These are phyloP conservation scores for Nigrospora sphaerica DNA, from an alignment of 2,329 filamentous ascomycete species.

Conservation along the genomic window DNA sequence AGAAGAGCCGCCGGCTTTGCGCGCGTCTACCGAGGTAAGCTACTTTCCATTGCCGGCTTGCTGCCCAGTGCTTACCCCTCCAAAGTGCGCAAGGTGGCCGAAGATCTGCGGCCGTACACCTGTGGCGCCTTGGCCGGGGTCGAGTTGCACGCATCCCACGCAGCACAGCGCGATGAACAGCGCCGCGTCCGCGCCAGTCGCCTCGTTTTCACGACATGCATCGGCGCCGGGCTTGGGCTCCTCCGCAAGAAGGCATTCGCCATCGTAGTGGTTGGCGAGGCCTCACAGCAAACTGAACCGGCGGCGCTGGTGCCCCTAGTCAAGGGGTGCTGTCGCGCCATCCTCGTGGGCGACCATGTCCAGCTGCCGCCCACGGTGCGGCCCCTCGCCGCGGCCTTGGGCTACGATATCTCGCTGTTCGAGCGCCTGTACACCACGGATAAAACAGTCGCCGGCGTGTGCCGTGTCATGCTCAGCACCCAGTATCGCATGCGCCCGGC, in stretches of 20 bases:
- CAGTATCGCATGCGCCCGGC: conserved; percentile 36
- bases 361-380: conserved; percentile 36
- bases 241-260: conserved; percentile 29
- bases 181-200: conserved; percentile 25
- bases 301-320: conserved; percentile 30
- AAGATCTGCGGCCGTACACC: conserved; percentile 25
- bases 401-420: conserved; percentile 34
- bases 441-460: background rate
- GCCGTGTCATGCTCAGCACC: conserved; percentile 31
- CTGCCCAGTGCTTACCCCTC: background rate
- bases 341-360: conserved; percentile 38
- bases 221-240: conserved; percentile 31
- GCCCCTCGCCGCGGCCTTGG: conserved; percentile 22
- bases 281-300: conserved; percentile 38
- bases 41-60: too few species aligned
- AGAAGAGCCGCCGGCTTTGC: background rate
- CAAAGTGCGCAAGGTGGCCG: conserved; percentile 25
- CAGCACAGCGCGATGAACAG: conserved; percentile 26
- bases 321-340: conserved; percentile 32
- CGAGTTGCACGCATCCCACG: conserved; percentile 16
- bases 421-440: conserved; percentile 27
- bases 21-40: background rate
- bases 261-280: conserved; percentile 36
- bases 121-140: conserved; percentile 24
- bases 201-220: conserved; percentile 37